phyloP scores from a whole-genome alignment of 371 early-diverging fungal genomes.

The Batkoa obscura region DNA sequence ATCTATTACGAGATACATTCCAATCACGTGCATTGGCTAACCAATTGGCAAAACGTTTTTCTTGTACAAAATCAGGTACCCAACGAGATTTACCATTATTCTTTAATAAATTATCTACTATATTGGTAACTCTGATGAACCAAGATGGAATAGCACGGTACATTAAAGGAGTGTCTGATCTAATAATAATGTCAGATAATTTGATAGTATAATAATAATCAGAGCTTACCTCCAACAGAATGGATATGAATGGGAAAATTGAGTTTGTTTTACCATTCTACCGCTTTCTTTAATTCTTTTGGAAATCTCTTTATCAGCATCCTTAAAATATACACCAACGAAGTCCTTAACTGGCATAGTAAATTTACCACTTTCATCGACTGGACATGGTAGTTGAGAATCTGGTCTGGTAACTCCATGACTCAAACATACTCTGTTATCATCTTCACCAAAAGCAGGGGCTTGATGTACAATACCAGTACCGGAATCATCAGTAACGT shows the following conservation, averaged over 20 bases:
- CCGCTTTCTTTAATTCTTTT: constrained; percentile 71
- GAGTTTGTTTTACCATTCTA: constrained; percentile 76
- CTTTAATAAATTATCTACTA: constrained; percentile 67
- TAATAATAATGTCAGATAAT: no score
- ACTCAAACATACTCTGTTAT: constrained; percentile 88
- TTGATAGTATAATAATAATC: no score
- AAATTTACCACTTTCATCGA: constrained; percentile 87
- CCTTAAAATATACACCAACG: constrained; percentile 87
- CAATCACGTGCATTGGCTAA: constrained; percentile 97
- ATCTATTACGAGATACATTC: constrained; percentile 98
- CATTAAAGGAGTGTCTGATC: constrained; percentile 96
- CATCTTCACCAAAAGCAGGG: constrained; percentile 99
- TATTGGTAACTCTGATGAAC: constrained; percentile 91
- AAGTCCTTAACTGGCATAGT: constrained; percentile 71
- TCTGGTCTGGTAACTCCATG: constrained; percentile 71
- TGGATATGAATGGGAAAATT: constrained; percentile 80
- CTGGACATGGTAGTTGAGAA: constrained; percentile 86
- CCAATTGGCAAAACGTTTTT: constrained; percentile 99
- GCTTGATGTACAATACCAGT: constrained; percentile 99
- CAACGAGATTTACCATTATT: constrained; percentile 88
- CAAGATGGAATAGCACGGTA: constrained; percentile 98
- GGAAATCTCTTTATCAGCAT: constrained; percentile 93
- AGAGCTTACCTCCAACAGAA: constrained; percentile 95
- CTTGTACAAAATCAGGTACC: constrained; percentile 96
- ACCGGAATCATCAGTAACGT: constrained; percentile 94